Evolutionary conservation across 2,329 filamentous ascomycete genomes (phyloP).

Genomic region (Penicillium sp.): DNA sequence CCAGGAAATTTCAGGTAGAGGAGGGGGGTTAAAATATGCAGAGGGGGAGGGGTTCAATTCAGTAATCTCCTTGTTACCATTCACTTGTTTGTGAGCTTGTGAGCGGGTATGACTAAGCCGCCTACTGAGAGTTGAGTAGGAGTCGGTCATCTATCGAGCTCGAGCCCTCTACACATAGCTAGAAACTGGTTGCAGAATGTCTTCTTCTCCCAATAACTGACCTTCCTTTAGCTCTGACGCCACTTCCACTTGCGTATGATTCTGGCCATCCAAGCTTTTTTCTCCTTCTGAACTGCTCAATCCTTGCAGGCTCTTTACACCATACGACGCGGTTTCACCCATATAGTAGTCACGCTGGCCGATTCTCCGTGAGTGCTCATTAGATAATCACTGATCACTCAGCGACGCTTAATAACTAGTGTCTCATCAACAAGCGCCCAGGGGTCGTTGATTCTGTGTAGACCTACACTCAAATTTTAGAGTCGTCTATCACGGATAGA

Average conservation of each 20-base stretch:
- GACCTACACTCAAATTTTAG: neutral
- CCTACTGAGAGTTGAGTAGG: too few species aligned
- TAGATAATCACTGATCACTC: neutral
- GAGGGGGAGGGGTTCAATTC: too few species aligned
- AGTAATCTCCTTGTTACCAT: too few species aligned
- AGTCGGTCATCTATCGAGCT: neutral
- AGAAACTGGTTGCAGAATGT: neutral
- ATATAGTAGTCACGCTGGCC: constrained; percentile 2
- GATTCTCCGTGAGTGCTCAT: neutral
- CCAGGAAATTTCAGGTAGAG: too few species aligned
- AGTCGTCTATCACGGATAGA: neutral
- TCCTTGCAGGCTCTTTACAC: neutral
- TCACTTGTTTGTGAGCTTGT: too few species aligned
- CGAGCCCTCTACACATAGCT: neutral
- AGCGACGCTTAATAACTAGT: neutral
- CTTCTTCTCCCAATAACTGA: neutral
- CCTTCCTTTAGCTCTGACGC: neutral
- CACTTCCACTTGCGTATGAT: neutral
- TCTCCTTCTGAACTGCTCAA: neutral
- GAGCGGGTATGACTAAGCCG: too few species aligned
- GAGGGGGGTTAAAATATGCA: too few species aligned
- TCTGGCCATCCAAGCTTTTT: neutral
- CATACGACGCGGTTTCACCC: constrained; percentile 10
- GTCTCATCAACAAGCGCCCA: neutral
- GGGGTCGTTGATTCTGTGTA: neutral